These are phyloP conservation scores for Ogataea dorogensis DNA, from an alignment of 805 yeast genomes.

Conservation along the genomic window DNA sequence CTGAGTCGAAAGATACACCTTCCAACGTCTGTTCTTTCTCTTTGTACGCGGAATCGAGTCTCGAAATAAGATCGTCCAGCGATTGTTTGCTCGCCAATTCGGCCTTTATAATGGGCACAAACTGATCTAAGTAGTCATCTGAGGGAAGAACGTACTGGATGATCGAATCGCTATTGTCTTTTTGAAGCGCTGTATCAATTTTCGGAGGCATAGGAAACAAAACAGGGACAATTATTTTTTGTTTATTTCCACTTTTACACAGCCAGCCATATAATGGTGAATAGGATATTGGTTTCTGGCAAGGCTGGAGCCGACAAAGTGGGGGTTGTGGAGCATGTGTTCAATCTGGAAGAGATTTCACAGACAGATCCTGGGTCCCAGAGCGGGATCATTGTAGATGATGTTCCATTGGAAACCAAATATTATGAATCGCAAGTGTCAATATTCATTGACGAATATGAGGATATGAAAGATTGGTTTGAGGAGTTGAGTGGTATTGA, in stretches of 20 bases:
- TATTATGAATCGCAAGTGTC: conserved; percentile 31
- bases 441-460: conserved; percentile 31
- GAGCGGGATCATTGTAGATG: conserved; percentile 28
- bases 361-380: conserved; percentile 20
- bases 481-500: conserved; percentile 40
- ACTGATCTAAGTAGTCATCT: conserved; percentile 74
- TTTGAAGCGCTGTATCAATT: conserved; percentile 1
- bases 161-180: conserved; percentile 21
- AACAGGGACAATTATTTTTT: conserved; percentile 4
- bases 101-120: conserved; percentile 70
- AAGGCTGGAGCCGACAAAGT: conserved; percentile 42
- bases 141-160: conserved; percentile 44
- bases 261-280: conserved; percentile 20
- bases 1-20: conserved; percentile 57
- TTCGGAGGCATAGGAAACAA: conserved; percentile 4
- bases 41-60: conserved; percentile 54
- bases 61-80: conserved; percentile 53
- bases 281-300: conserved; percentile 47
- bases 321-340: conserved; percentile 22
- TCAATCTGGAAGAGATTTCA: conserved; percentile 26
- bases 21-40: conserved; percentile 64
- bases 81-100: conserved; percentile 53
- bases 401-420: conserved; percentile 22
- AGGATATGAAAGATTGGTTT: conserved; percentile 39
- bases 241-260: conserved; percentile 7